Evolutionary conservation across 2,329 filamentous ascomycete species (phyloP), one percentile per base, ranked within the genome.

Genomic region (Cladosporium sp.): DNA sequence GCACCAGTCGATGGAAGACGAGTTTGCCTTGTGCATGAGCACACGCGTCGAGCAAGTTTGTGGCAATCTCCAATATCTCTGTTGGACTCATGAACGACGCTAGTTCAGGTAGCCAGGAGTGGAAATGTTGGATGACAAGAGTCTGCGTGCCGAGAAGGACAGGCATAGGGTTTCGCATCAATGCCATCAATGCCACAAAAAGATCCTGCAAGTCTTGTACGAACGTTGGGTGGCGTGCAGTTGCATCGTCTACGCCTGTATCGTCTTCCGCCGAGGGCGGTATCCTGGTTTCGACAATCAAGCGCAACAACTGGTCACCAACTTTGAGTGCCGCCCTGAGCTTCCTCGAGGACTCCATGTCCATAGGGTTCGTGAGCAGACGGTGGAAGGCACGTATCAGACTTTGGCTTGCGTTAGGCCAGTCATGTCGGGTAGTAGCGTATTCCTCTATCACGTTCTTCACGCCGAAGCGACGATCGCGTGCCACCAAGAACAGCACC

Each of bases 81-180:
- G 93, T 90, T 0, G 90, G 88, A 4, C 86, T 87, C 74, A 98
- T 84, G 44, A 95, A 84, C 1, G 89, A 88, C 0, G 87, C 84
- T 11, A 99, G 86, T 75, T 98, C 94, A 0, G 95, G 94, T n/a
- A 99, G 82, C 95, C 95, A 99, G 0, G 92, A 91, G 75, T 98
- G 94, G 77, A 98, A 96, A 77, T 98, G 92, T 78, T 99, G 95
- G 14, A 98, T 93, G 2, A 96, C 89, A 59, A 99, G 82, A 0
- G 95, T 98, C 79, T 99, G 96, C 69, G 92, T 98, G 38, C 95
- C 95, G 15, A 98, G 91, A 28, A 98, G 82, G 21, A 93, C 89
- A 0, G 95, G 91, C 2, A 92, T 91, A 1, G 88, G 84, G 76
- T 92, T 97, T 67, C 89, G 88, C 92, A 99, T 97, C 80, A 99